A percentile compares a stretch with the other conserved stretches of the same genome.
Evolutionary conservation across 495 filamentous ascomycete species (phyloP).

Genomic region (Amniculicola lignicola): DNA sequence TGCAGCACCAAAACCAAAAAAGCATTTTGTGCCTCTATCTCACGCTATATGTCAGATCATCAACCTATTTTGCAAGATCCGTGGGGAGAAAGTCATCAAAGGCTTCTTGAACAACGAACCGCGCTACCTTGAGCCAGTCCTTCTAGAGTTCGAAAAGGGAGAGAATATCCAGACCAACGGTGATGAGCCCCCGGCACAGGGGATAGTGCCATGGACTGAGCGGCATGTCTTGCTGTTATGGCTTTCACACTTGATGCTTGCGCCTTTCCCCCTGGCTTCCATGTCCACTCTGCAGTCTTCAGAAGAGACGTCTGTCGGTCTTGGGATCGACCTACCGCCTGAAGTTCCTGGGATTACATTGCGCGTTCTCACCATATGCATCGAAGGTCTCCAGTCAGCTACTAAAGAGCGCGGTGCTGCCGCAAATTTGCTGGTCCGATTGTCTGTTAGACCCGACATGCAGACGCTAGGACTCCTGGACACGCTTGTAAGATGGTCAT

Average conservation of each 20-base stretch:
- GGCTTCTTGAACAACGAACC: constrained; percentile 88
- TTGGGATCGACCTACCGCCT: constrained; percentile 48
- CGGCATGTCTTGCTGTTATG: constrained; percentile 84
- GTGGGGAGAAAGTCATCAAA: constrained; percentile 87
- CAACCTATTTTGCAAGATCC: constrained; percentile 90
- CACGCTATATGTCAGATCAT: constrained; percentile 73
- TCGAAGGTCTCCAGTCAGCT: constrained; percentile 65
- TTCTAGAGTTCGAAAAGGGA: constrained; percentile 59
- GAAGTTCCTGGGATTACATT: constrained; percentile 65
- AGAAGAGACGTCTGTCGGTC: constrained; percentile 1
- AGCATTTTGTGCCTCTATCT: constrained; percentile 48
- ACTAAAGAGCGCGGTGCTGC: constrained; percentile 89
- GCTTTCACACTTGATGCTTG: constrained; percentile 89
- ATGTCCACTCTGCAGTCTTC: constrained; percentile 60
- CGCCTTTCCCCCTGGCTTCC: constrained; percentile 83
- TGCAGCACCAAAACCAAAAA: constrained; percentile 25
- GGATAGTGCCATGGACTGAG: constrained; percentile 67
- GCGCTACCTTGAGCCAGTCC: constrained; percentile 71
- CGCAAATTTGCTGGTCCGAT: constrained; percentile 70
- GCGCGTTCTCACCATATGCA: constrained; percentile 66
- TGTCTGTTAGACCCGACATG: constrained; percentile 87
- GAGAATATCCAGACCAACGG: not conserved
- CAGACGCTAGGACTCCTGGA: constrained; percentile 66
- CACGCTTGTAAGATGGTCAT: constrained; percentile 63
- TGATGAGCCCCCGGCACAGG: constrained; percentile 6